Conservation (phyloP, 2,329 filamentous ascomycete genomes). For the Diplodia sapinea region DNA sequence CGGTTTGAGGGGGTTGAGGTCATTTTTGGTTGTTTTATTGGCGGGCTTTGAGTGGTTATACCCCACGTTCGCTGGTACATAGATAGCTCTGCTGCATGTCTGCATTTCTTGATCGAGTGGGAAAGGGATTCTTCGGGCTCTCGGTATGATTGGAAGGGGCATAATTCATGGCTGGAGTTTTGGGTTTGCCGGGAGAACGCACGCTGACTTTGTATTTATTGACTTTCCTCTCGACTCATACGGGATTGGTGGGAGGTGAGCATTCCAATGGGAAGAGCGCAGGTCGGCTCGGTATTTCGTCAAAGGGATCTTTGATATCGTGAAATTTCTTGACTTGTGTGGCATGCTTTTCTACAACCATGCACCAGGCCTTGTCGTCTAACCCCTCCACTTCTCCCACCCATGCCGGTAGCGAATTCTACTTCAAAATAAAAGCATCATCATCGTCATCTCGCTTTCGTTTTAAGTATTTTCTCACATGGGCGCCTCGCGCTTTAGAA, state of each 20-base stretch:
- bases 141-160: not conserved
- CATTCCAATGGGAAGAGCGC: not conserved
- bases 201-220: not conserved
- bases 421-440: constrained; percentile 13
- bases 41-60: constrained; percentile 7
- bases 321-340: constrained; percentile 9
- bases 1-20: not conserved
- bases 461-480: constrained; percentile 6
- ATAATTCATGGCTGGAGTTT: not conserved
- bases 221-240: not conserved
- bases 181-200: not conserved
- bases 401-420: constrained; percentile 2
- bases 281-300: not conserved
- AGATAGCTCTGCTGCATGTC: not conserved
- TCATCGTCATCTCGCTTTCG: constrained; percentile 22
- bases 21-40: not conserved
- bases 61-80: constrained; percentile 17
- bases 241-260: not conserved
- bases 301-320: constrained; percentile 11
- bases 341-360: constrained; percentile 14
- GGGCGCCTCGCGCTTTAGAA: not conserved
- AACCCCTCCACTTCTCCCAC: not conserved
- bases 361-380: not conserved
- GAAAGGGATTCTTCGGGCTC: not conserved
- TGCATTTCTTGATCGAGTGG: not conserved